Percentiles rank a stretch among this genome's conserved stretches.
Conservation (phyloP, 441 rosid species). For the Macaranga tanarius region DNA sequence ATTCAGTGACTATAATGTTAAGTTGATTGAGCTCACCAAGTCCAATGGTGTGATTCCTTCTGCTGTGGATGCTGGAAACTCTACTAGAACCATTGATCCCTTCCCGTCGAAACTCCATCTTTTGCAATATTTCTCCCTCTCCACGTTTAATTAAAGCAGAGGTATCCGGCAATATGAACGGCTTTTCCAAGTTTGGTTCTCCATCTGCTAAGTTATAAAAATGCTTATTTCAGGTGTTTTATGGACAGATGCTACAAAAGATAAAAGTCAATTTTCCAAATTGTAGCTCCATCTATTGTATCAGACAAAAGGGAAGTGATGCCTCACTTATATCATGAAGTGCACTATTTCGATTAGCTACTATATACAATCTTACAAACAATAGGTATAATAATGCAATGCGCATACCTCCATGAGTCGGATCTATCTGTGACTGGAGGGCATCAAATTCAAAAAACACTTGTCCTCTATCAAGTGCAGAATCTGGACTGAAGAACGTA, state of each 20-base stretch:
- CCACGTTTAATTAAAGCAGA: conserved; percentile 27
- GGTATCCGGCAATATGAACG: conserved; percentile 33
- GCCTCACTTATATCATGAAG: not conserved
- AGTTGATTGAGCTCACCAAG: conserved; percentile 68
- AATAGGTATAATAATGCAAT: not conserved
- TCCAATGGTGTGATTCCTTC: conserved; percentile 71
- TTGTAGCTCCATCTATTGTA: too few relatives aligned
- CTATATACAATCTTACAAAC: not conserved
- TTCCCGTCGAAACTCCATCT: conserved; percentile 39
- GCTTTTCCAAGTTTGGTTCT: conserved; percentile 43
- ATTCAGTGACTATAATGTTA: conserved; percentile 50
- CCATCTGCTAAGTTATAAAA: conserved; percentile 18
- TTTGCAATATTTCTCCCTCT: conserved; percentile 31
- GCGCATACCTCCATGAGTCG: conserved; percentile 41
- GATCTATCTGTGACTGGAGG: conserved; percentile 24
- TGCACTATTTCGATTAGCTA: not conserved
- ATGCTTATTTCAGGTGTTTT: not conserved
- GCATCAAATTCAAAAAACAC: conserved; percentile 15
- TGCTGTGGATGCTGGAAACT: conserved; percentile 51
- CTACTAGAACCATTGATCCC: conserved; percentile 40
- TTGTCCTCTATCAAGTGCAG: conserved; percentile 29
- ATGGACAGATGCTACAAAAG: not conserved
- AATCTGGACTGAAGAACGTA: conserved; percentile 51
- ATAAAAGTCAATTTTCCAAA: too few relatives aligned
- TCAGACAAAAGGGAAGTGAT: not conserved